Evolutionary conservation across 1,139 yeast genomes (phyloP).

Genomic region (Chernovozyma sophiae-reginae): DNA sequence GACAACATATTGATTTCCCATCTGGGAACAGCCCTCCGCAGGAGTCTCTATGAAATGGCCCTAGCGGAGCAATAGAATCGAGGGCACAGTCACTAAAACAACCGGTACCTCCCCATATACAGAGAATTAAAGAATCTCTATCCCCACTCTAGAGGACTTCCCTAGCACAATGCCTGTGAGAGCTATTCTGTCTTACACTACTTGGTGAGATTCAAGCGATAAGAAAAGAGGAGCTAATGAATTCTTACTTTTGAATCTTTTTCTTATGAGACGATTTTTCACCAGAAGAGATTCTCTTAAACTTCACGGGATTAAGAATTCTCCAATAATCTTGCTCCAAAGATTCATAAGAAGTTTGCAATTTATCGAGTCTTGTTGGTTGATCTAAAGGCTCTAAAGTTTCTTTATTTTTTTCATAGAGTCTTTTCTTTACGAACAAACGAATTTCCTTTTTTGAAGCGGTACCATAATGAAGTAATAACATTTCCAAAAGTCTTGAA

Average conservation of each 20-base stretch:
- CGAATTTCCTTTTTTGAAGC: constrained; percentile 42
- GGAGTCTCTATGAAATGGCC: too few species aligned
- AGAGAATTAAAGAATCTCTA: too few species aligned
- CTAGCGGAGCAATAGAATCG: too few species aligned
- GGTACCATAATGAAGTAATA: constrained; percentile 37
- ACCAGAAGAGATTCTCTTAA: constrained; percentile 15
- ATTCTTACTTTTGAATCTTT: constrained; percentile 1
- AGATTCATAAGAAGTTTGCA: constrained; percentile 70
- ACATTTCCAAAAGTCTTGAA: constrained; percentile 73
- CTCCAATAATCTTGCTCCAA: constrained; percentile 68
- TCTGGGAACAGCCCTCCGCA: too few species aligned
- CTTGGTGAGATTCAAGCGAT: too few species aligned
- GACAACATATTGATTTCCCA: too few species aligned
- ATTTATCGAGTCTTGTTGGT: constrained; percentile 57
- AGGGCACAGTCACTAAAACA: too few species aligned
- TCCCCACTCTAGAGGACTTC: too few species aligned
- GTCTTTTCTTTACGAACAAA: constrained; percentile 62
- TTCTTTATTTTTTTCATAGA: constrained; percentile 75
- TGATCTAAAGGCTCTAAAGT: constrained; percentile 65
- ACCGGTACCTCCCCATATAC: too few species aligned
- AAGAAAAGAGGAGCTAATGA: too few species aligned
- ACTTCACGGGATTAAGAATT: constrained; percentile 37
- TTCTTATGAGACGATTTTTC: background rate
- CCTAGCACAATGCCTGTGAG: too few species aligned
- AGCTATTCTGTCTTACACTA: too few species aligned